A percentile compares a stretch with the other conserved stretches of the same genome.
These are phyloP conservation scores for Epithemia pelagica DNA, from an alignment of 108 stramenopile genomes.

Conservation along the genomic window DNA sequence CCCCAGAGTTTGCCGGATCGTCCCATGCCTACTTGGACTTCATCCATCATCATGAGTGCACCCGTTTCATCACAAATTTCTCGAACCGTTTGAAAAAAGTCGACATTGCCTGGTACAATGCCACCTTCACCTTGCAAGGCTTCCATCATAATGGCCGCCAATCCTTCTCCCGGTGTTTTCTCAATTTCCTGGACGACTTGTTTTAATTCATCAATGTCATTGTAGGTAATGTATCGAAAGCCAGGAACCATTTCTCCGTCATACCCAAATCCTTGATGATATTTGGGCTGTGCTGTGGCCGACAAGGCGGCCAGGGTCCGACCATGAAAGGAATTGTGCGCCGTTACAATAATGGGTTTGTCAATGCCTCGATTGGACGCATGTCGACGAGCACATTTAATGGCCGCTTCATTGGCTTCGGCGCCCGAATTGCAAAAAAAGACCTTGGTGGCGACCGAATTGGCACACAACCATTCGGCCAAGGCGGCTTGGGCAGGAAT, in stretches of 20 bases:
- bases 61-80: conserved; percentile 80
- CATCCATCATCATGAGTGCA: conserved; percentile 91
- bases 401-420: conserved; percentile 96
- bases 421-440: conserved; percentile 99
- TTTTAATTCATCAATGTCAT: conserved; percentile 76
- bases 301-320: conserved; percentile 91
- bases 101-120: conserved; percentile 76
- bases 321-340: conserved; percentile 91
- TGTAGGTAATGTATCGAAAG: conserved; percentile 87
- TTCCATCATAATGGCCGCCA: conserved; percentile 95
- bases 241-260: conserved; percentile 85
- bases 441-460: conserved; percentile 85
- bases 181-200: conserved; percentile 58
- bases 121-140: conserved; percentile 97
- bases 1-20: conserved; percentile 95
- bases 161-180: conserved; percentile 49
- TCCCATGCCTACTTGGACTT: conserved; percentile 98
- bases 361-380: conserved; percentile 70
- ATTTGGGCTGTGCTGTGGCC: conserved; percentile 96
- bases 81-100: conserved; percentile 74
- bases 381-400: conserved; percentile 91
- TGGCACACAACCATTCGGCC: conserved; percentile 88
- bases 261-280: conserved; percentile 87
- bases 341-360: conserved; percentile 92
- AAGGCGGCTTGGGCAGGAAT: conserved; percentile 86